Evolutionary conservation across 2,329 filamentous ascomycete species (phyloP).

Genomic region (Phialocephala sp.): DNA sequence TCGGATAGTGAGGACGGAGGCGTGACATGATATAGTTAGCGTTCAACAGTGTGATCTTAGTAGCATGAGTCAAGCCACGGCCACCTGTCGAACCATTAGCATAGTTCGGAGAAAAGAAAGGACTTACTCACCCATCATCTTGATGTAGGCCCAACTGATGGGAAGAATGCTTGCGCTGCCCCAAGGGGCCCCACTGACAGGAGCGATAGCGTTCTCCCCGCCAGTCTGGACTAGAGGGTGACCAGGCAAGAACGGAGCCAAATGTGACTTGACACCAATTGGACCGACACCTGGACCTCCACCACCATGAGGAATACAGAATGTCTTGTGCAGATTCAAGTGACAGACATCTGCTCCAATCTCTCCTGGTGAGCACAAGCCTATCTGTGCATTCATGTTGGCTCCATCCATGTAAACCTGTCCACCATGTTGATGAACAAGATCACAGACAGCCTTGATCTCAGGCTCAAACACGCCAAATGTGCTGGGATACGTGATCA

Average conservation of each 20-base stretch:
- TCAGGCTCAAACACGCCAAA: conserved; percentile 94
- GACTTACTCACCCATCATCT: conserved; percentile 75
- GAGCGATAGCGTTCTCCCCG: conserved; percentile 64
- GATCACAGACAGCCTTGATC: conserved; percentile 81
- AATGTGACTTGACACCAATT: conserved; percentile 86
- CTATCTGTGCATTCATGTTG: conserved; percentile 98
- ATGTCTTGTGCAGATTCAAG: conserved; percentile 97
- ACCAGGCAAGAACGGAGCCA: conserved; percentile 74
- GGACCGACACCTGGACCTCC: conserved; percentile 93
- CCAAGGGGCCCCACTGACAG: conserved; percentile 82
- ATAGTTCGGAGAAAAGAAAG: conserved; percentile 23
- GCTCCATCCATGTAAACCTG: conserved; percentile 99
- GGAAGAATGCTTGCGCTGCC: conserved; percentile 91
- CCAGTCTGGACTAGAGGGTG: conserved; percentile 66
- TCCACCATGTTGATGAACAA: conserved; percentile 87
- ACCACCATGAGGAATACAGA: conserved; percentile 96
- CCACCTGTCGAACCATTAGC: conserved; percentile 48
- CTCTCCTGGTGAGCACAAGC: conserved; percentile 90
- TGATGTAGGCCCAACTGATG: conserved; percentile 95
- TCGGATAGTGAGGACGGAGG: conserved; percentile 83
- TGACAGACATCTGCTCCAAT: conserved; percentile 97
- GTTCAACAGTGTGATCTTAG: conserved; percentile 91
- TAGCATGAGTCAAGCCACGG: conserved; percentile 83
- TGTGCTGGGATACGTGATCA: conserved; percentile 96
- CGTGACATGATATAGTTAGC: conserved; percentile 95